Percentiles rank a stretch among this genome's conserved stretches.
Conservation (phyloP, 441 rosid genomes). For the Capsella rubella region DNA sequence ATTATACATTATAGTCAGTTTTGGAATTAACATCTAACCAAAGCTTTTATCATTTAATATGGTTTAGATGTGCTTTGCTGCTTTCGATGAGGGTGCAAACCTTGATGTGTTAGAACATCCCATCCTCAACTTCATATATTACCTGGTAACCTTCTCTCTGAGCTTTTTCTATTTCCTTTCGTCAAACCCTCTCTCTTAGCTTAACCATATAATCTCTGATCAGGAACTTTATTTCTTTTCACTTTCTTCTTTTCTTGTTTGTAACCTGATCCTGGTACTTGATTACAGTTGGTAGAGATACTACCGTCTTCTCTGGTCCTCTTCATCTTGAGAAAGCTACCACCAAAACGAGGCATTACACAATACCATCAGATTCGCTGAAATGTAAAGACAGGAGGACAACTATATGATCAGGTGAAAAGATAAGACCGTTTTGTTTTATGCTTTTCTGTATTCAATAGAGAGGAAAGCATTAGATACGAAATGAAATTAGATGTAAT, state of each 20-base stretch:
- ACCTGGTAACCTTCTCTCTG: constrained; percentile 62
- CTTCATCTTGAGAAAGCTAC: constrained; percentile 86
- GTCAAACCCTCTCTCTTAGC: neutral
- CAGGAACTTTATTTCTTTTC: neutral
- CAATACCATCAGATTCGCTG: constrained; percentile 83
- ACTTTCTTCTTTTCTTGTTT: neutral
- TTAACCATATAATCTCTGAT: constrained; percentile 6
- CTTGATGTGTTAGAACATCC: constrained; percentile 89
- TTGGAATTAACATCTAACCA: constrained; percentile 18
- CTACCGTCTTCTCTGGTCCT: constrained; percentile 85
- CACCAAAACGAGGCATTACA: constrained; percentile 84
- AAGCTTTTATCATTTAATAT: constrained; percentile 18
- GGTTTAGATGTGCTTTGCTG: constrained; percentile 80
- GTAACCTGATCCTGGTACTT: constrained; percentile 23
- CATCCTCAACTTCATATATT: constrained; percentile 78
- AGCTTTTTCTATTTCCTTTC: too few species aligned
- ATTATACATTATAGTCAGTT: neutral
- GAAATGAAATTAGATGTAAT: constrained; percentile 20
- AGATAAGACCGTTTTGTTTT: neutral
- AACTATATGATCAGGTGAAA: constrained; percentile 18
- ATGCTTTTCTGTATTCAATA: constrained; percentile 21
- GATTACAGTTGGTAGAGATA: constrained; percentile 83
- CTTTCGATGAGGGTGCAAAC: constrained; percentile 79
- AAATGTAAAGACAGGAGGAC: constrained; percentile 22
- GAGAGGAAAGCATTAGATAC: constrained; percentile 18